Conservation (phyloP, 2,329 filamentous ascomycete species). For the Periconia sp. region DNA sequence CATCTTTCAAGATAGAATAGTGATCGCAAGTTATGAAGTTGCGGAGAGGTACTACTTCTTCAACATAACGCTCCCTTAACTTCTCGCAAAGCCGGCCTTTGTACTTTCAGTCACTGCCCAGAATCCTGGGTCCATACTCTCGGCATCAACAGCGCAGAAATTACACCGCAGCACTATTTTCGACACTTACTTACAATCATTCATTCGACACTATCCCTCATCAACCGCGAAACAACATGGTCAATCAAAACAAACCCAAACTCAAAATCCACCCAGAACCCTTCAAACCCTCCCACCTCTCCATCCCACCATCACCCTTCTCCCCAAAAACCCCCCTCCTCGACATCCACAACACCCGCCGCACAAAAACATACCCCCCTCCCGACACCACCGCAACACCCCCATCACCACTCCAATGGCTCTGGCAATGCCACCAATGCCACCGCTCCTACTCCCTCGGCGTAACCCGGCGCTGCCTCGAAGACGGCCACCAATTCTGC, state of each 20-base stretch:
- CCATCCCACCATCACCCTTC: conserved; percentile 50
- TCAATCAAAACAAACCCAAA: conserved; percentile 3
- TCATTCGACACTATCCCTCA: not conserved
- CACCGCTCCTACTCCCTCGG: conserved; percentile 50
- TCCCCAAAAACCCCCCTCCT: conserved; percentile 36
- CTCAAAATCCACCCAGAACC: conserved; percentile 41
- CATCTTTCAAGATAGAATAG: no score
- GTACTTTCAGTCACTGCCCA: not conserved
- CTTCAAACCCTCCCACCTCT: conserved; percentile 47
- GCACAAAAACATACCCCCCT: conserved; percentile 7
- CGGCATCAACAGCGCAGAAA: not conserved
- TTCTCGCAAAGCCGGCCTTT: conserved; percentile 4
- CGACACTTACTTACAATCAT: not conserved
- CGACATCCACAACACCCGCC: conserved; percentile 14
- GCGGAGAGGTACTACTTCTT: no score
- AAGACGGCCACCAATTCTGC: conserved; percentile 59
- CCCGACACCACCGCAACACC: conserved; percentile 23
- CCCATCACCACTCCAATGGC: conserved; percentile 46
- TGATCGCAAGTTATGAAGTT: no score
- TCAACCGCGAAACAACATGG: conserved; percentile 2
- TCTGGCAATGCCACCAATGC: conserved; percentile 59
- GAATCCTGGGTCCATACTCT: not conserved
- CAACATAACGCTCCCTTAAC: not conserved
- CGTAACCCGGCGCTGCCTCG: conserved; percentile 55
- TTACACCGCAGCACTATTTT: not conserved